Evolutionary conservation across 106 monocot genomes (phyloP), one percentile per base, ranked within the genome.

Genomic region (Dioscorea dumetorum): DNA sequence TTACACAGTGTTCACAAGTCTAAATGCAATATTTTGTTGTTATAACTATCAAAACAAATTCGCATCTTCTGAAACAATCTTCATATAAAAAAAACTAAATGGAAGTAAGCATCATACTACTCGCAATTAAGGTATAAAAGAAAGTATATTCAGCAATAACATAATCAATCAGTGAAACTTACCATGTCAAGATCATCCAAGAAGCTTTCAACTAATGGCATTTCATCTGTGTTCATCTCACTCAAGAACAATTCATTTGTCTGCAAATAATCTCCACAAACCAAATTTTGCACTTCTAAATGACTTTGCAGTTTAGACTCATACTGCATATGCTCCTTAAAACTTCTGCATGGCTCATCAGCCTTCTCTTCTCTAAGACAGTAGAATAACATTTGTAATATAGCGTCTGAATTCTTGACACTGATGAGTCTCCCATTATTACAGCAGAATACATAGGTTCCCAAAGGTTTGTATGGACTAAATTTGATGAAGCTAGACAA

Each of bases 401-500:
- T 69, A 24, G 85, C 81, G 73, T 78, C 70, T 12, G 81, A 74
- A 49, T 81, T 85, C 57, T 51, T 62, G 33, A 74, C 58, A 23
- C 34, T 48, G n/a, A 81, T 31, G 28, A 78, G 17, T 24, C 70
- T 65, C 23, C 67, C 53, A 12, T 74, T 67, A 48, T 67, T 64
- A 16, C 66, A 60, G 23, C 50, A 58, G 49, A 85, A 72, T 20
- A 49, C 62, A 34, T 71, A 81, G 1, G 61, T 67, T 24, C 85
- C 85, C 68, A 70, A 73, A 5, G 85, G 85, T 48, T 79, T 78
- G 67, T 81, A 85, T 15, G 85, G 85, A 72, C 77, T 71, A 24
- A 85, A 70, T 32, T 78, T 74, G 7, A 74, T 51, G 48, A 85
- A 85, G 31, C 62, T 49, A 68, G 69, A 62, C 22, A 85, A 51